Evolutionary conservation across 2,329 filamentous ascomycete genomes (phyloP), one percentile per base, ranked within the genome.

Genomic region (Fusarium clavum): DNA sequence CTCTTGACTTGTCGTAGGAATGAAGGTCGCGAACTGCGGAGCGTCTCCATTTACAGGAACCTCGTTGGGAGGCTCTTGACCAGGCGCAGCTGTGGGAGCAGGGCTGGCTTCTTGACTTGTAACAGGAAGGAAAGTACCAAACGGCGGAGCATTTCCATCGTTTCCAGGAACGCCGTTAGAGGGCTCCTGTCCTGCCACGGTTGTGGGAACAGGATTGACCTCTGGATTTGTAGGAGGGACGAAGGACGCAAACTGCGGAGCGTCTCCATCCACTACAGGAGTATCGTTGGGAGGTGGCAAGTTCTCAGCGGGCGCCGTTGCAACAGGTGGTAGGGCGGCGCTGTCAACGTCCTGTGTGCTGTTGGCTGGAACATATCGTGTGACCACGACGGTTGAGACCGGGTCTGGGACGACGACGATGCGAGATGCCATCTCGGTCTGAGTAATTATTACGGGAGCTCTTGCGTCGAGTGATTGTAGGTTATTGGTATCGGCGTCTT

Each of bases 401-500:
- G 69, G 63, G 25, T 64, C 53, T 14, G 69, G 69, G 44, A 71
- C 47, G 40, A 63, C 56, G 57, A 72, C 54, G 40, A 41, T 46
- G 27, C 45, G 53, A 44, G 69, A 69, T 27, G 69, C 64, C 69
- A 71, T 70, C 38, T 67, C 64, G 10, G 69, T 71, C 53, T 70
- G 22, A 13, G 54, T 71, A 29, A 71, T 57, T 32, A 71, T 59
- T 55, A 57, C 49, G 6, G 67, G 67, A 47, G 59, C 63, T 43
- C 62, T 60, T 51, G 68, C 64, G 51, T 65, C 53, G 58, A 67
- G 55, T 56, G 56, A 55, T 63, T 53, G 25, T 71, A 57, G 43
- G 67, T 69, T 66, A 62, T 62, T 45, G 52, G 63, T 56, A 67
- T 72, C 54, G 58, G 34, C 59, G 22, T 65, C 54, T 72, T 76